phyloP scores from a whole-genome alignment of 805 yeast species.

The Zygotorulaspora florentina region DNA sequence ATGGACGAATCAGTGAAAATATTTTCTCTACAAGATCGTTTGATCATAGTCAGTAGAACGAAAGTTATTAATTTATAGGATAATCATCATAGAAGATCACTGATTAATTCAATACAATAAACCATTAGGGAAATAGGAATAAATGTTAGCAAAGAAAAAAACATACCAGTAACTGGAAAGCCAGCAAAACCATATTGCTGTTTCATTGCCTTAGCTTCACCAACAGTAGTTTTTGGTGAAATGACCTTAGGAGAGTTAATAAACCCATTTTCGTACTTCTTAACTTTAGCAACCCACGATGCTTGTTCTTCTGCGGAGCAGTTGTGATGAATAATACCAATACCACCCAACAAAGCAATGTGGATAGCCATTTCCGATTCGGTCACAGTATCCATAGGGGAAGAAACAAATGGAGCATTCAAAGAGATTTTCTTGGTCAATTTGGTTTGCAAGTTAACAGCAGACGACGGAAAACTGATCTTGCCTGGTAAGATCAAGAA shows the following conservation, averaged over 20 bases:
- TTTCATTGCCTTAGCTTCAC: slow-evolving; percentile 71
- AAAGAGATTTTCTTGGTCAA: slow-evolving; percentile 88
- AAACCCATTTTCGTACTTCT: slow-evolving; percentile 96
- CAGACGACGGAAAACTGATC: slow-evolving; percentile 78
- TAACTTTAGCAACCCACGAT: slow-evolving; percentile 94
- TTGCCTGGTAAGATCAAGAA: slow-evolving; percentile 93
- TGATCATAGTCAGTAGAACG: slow-evolving; percentile 99
- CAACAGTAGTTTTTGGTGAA: slow-evolving; percentile 70
- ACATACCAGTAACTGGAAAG: slow-evolving; percentile 99
- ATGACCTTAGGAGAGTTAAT: slow-evolving; percentile 91
- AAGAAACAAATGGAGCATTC: slow-evolving; percentile 92
- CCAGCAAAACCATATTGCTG: slow-evolving; percentile 84
- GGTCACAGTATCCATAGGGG: slow-evolving; percentile 99
- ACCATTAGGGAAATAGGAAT: slow-evolving; percentile 1
- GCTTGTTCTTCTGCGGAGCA: slow-evolving; percentile 97
- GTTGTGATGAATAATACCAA: slow-evolving; percentile 98
- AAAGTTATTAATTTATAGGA: slow-evolving; percentile 67
- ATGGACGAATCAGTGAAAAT: slow-evolving; percentile 38
- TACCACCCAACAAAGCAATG: slow-evolving; percentile 98
- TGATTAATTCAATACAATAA: neutral
- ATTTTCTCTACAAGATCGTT: slow-evolving; percentile 90
- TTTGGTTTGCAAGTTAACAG: slow-evolving; percentile 74
- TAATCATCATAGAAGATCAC: slow-evolving; percentile 49
- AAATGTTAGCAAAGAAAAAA: slow-evolving; percentile 11
- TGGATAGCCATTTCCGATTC: slow-evolving; percentile 96